These are phyloP conservation scores for Schwanniomyces etchellsii DNA, from an alignment of 1,139 yeast genomes.

Conservation along the genomic window DNA sequence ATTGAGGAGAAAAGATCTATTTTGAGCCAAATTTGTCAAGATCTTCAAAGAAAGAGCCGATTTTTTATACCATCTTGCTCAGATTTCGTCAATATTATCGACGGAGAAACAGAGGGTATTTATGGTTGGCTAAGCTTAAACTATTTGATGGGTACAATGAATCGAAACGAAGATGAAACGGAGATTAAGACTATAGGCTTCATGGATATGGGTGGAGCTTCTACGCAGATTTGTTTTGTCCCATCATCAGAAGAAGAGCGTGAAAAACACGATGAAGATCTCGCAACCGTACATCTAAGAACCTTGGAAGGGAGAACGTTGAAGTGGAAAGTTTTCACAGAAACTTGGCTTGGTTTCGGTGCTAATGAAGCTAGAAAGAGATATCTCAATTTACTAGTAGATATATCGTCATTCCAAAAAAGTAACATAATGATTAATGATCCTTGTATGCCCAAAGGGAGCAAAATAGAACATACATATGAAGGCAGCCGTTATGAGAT, in stretches of 20 bases:
- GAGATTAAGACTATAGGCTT: slow-evolving; percentile 61
- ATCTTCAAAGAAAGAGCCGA: slow-evolving; percentile 41
- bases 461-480: slow-evolving; percentile 32
- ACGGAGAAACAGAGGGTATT: slow-evolving; percentile 75
- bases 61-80: slow-evolving; percentile 49
- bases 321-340: slow-evolving; percentile 68
- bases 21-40: slow-evolving; percentile 46
- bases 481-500: slow-evolving; percentile 44
- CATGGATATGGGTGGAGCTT: slow-evolving; percentile 92
- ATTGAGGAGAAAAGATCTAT: slow-evolving; percentile 43
- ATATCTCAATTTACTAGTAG: slow-evolving; percentile 48
- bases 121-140: slow-evolving; percentile 80
- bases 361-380: slow-evolving; percentile 73
- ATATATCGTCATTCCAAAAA: slow-evolving; percentile 19
- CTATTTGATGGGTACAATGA: slow-evolving; percentile 54
- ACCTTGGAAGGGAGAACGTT: slow-evolving; percentile 58
- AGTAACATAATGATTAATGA: slow-evolving; percentile 38
- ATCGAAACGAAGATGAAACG: slow-evolving; percentile 27
- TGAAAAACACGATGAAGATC: slow-evolving; percentile 55
- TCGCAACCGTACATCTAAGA: slow-evolving; percentile 50
- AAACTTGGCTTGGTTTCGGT: slow-evolving; percentile 83
- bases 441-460: slow-evolving; percentile 69
- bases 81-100: slow-evolving; percentile 64
- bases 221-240: slow-evolving; percentile 75
- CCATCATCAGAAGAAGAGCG: slow-evolving; percentile 53